Base-by-base conservation (phyloP, 306 rosid genomes). In the Begonia loranthoides region DNA sequence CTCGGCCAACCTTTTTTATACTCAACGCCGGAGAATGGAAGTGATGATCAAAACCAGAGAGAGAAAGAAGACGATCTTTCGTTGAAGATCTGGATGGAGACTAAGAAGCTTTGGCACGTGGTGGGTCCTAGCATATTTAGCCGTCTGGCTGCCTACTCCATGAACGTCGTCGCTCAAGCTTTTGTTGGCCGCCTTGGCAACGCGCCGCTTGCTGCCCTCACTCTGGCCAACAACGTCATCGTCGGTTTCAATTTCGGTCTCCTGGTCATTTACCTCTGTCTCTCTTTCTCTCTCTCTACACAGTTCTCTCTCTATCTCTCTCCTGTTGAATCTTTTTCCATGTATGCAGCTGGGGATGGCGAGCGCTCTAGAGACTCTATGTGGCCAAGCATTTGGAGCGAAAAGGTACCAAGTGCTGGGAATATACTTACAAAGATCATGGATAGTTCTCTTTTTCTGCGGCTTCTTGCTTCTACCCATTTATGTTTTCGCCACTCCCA, bases 241-340 rank as follows among this genome's bases (percentile, higher is more conserved):
- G 79, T 78, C 1, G 90, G 87, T 49, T 85, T 85, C 75, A 85
- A 74, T 58, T 85, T 85, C 15, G 95, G 95, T 50, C 92, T 85
- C 44, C 75, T 81, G 13, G 92, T 85, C 76, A 36, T 19, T 19
- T 2, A 19, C 22, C 22, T 19, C 22, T n/a, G n/a, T n/a, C n/a
- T n/a, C n/a, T n/a, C n/a, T n/a, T n/a, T n/a, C n/a, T n/a, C n/a
- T n/a, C n/a, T n/a, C n/a, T n/a, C n/a, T n/a, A n/a, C n/a, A n/a
- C n/a, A n/a, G n/a, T n/a, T n/a, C n/a, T n/a, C n/a, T n/a, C n/a
- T n/a, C n/a, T n/a, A n/a, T n/a, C n/a, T n/a, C n/a, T n/a, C n/a
- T n/a, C n/a, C n/a, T n/a, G n/a, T n/a, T n/a, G n/a, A n/a, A n/a
- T n/a, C n/a, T n/a, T n/a, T n/a, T n/a, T n/a, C n/a, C n/a, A n/a